Evolutionary conservation across 331 rosid genomes (phyloP).

Genomic region (Malus hybrid): DNA sequence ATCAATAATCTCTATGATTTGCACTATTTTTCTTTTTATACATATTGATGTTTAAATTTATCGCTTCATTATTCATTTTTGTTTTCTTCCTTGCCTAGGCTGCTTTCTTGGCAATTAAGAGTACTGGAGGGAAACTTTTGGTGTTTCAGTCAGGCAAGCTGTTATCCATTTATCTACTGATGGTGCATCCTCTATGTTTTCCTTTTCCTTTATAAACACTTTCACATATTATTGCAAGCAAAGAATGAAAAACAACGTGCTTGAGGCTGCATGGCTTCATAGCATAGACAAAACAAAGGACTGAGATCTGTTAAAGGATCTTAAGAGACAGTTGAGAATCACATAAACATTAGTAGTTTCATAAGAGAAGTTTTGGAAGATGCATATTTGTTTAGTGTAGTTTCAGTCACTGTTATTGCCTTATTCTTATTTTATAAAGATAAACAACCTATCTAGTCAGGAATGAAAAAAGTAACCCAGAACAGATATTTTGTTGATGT

Average conservation of each 20-base stretch:
- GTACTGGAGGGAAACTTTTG: slow-evolving; percentile 86
- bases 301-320: not conserved
- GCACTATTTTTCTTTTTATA: not conserved
- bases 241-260: not conserved
- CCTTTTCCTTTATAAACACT: not conserved
- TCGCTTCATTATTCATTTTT: not conserved
- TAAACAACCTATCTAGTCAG: not conserved
- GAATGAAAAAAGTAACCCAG: not conserved
- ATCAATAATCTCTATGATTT: not conserved
- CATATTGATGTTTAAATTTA: not conserved
- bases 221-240: not conserved
- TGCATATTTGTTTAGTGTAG: not conserved
- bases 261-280: not conserved
- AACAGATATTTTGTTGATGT: not conserved
- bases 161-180: not conserved
- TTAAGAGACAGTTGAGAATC: not conserved
- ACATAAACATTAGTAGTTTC: not conserved
- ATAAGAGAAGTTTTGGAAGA: not conserved
- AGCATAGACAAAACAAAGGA: no score
- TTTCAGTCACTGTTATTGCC: not conserved
- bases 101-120: slow-evolving; percentile 93
- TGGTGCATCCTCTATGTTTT: not conserved
- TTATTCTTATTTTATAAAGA: not conserved
- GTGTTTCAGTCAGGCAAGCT: slow-evolving; percentile 95
- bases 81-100: slow-evolving; percentile 44